Evolutionary conservation across 176 grass and related monocot genomes (phyloP).

Genomic region (Puccinellia tenuiflora): DNA sequence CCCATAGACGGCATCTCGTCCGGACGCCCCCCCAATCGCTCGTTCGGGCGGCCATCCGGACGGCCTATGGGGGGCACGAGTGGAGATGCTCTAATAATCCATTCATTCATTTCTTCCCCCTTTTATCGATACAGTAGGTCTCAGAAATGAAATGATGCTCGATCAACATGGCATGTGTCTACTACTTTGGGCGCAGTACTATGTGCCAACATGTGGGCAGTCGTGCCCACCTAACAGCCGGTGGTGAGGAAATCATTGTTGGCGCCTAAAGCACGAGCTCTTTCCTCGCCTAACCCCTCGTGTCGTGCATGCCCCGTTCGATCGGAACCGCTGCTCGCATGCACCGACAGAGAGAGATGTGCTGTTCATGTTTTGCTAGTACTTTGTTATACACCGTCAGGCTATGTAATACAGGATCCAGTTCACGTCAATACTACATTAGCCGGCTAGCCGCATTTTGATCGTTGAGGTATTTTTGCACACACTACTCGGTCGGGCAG

Average conservation of each 20-base stretch:
- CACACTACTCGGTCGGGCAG: neutral
- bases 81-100: too few relatives aligned
- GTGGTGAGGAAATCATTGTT: neutral
- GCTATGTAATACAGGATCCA: too few relatives aligned
- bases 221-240: neutral
- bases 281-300: neutral
- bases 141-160: neutral
- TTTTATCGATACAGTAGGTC: too few relatives aligned
- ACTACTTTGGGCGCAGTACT: neutral
- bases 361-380: neutral
- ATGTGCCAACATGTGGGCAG: conserved; percentile 3
- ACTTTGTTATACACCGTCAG: too few relatives aligned
- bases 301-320: neutral
- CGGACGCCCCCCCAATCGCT: too few relatives aligned
- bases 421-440: too few relatives aligned
- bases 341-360: neutral
- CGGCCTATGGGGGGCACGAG: too few relatives aligned
- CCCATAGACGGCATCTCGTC: too few relatives aligned
- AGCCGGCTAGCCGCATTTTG: too few relatives aligned
- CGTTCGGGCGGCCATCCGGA: too few relatives aligned
- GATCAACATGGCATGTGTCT: neutral
- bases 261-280: neutral
- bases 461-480: too few relatives aligned
- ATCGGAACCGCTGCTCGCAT: neutral
- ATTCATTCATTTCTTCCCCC: too few relatives aligned